A percentile compares a stretch with the other conserved stretches of the same genome.
Conservation (phyloP, 2,329 filamentous ascomycete species). For the Leptographium lundbergii region DNA sequence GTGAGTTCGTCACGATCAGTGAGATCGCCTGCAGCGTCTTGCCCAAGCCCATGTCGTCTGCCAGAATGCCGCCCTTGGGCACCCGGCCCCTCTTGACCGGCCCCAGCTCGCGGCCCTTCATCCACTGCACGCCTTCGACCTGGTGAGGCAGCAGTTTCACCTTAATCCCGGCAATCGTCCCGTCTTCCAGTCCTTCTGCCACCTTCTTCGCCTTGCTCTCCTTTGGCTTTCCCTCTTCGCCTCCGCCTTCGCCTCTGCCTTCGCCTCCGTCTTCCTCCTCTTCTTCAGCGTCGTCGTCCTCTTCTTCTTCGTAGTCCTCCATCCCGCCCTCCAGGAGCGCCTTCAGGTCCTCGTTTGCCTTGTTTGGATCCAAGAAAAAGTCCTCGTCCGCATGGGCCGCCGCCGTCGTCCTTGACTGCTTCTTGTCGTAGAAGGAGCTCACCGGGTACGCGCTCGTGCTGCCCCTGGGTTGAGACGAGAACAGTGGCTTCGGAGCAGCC, state of each 20-base stretch:
- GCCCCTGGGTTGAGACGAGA: slow-evolving; percentile 18
- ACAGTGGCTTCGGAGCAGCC: slow-evolving; percentile 33
- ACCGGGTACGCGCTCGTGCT: slow-evolving; percentile 8
- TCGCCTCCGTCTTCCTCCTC: slow-evolving; percentile 25
- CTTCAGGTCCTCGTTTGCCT: slow-evolving; percentile 67
- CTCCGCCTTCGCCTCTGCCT: neutral
- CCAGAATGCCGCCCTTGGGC: slow-evolving; percentile 86
- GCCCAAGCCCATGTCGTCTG: slow-evolving; percentile 93
- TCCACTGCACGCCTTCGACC: slow-evolving; percentile 87
- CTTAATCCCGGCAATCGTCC: slow-evolving; percentile 61
- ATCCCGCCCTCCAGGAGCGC: slow-evolving; percentile 71
- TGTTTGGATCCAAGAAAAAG: slow-evolving; percentile 55
- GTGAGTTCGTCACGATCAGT: slow-evolving; percentile 71
- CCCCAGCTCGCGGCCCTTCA: slow-evolving; percentile 84
- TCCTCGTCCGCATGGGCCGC: slow-evolving; percentile 7
- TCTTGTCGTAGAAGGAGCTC: slow-evolving; percentile 13
- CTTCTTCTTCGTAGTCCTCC: slow-evolving; percentile 49
- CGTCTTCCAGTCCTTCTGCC: slow-evolving; percentile 29
- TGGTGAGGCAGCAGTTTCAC: slow-evolving; percentile 89
- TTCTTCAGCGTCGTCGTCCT: slow-evolving; percentile 26
- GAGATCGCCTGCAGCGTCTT: slow-evolving; percentile 94
- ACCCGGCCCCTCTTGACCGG: slow-evolving; percentile 68
- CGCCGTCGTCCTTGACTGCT: neutral
- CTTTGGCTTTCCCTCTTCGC: slow-evolving; percentile 14
- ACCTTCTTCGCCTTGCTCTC: slow-evolving; percentile 41